A percentile compares a stretch with the other conserved stretches of the same genome.
Evolutionary conservation across 768 basidiomycete species (phyloP).

Genomic region (Boletus reticulatus): DNA sequence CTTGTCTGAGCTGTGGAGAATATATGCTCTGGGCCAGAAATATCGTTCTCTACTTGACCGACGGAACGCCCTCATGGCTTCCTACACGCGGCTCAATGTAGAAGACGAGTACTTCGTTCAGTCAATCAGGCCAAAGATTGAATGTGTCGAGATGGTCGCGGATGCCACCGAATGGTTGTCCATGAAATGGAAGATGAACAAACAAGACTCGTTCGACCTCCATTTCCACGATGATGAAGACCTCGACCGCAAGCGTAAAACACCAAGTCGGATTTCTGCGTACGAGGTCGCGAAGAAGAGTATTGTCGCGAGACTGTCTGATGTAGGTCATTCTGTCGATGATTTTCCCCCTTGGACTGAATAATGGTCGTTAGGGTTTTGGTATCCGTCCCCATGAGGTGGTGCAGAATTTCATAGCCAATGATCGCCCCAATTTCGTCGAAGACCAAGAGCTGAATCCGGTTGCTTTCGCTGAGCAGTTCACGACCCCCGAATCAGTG

Average conservation of each 20-base stretch:
- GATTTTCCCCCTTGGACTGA: background rate
- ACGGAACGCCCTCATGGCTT: constrained; percentile 54
- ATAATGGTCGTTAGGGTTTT: constrained; percentile 57
- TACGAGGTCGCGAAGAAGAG: constrained; percentile 85
- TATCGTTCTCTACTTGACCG: constrained; percentile 85
- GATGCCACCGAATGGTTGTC: constrained; percentile 91
- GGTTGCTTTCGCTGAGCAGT: constrained; percentile 81
- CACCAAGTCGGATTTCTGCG: constrained; percentile 78
- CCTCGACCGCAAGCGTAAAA: constrained; percentile 64
- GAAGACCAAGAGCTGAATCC: constrained; percentile 85
- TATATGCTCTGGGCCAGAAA: constrained; percentile 84
- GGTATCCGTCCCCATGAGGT: constrained; percentile 81
- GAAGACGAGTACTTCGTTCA: constrained; percentile 75
- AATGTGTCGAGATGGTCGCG: constrained; percentile 84
- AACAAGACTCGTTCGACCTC: constrained; percentile 59
- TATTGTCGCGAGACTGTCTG: constrained; percentile 71
- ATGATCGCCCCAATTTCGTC: constrained; percentile 60
- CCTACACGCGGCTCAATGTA: constrained; percentile 67
- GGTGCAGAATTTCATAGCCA: constrained; percentile 76
- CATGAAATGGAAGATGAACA: constrained; percentile 78
- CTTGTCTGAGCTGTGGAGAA: constrained; percentile 86
- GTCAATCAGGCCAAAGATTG: constrained; percentile 62
- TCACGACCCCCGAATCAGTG: constrained; percentile 62
- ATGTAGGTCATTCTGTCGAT: constrained; percentile 46
- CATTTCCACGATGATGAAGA: constrained; percentile 71